Evolutionary conservation across 352 stramenopile species (phyloP).

Genomic region (Globisporangium emineosum): DNA sequence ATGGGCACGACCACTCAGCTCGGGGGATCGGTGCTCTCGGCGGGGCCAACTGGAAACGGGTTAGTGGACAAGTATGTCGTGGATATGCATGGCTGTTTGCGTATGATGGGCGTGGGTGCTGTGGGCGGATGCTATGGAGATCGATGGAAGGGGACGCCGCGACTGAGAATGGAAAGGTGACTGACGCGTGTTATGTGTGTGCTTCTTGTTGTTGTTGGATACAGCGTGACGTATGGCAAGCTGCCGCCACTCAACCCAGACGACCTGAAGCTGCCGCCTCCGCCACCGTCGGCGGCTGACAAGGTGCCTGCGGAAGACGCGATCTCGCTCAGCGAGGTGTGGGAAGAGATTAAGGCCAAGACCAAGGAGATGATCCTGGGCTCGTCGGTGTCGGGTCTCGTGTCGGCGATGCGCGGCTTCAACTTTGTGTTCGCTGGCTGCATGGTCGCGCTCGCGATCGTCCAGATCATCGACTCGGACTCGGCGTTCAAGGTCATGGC

Average conservation of each 20-base stretch:
- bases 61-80: conserved; percentile 41
- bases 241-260: conserved; percentile 82
- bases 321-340: conserved; percentile 84
- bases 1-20: conserved; percentile 37
- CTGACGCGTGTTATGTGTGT: conserved; percentile 7
- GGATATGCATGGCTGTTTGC: neutral
- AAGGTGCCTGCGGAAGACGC: conserved; percentile 63
- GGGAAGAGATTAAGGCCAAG: conserved; percentile 82
- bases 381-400: conserved; percentile 75
- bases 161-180: neutral
- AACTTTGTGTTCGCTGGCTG: conserved; percentile 71
- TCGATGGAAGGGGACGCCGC: neutral
- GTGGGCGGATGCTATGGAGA: neutral
- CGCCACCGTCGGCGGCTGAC: conserved; percentile 67
- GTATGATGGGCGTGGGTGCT: neutral
- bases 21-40: conserved; percentile 55
- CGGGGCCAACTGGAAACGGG: conserved; percentile 59
- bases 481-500: conserved; percentile 75
- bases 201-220: neutral
- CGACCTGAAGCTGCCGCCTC: conserved; percentile 78
- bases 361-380: conserved; percentile 76
- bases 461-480: conserved; percentile 63
- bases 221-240: conserved; percentile 68
- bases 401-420: conserved; percentile 71
- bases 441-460: conserved; percentile 74